phyloP scores from a whole-genome alignment of 176 grass and related monocot genomes.

The Oryza officinalis region DNA sequence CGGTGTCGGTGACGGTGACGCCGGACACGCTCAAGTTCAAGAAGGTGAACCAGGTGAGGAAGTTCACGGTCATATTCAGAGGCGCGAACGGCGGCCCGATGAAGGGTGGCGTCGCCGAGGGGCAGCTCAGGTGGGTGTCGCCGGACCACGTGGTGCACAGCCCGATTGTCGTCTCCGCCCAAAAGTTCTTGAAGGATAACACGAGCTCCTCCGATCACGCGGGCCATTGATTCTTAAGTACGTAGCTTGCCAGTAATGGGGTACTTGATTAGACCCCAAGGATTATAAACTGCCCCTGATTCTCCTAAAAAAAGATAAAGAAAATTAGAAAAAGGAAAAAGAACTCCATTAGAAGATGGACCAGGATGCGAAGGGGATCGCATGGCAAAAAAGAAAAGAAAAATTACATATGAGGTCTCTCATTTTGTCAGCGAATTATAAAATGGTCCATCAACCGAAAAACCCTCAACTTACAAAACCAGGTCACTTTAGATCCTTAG shows the following conservation, averaged over 20 bases:
- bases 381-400: too few relatives aligned
- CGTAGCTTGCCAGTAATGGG: neutral
- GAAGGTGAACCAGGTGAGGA: slow-evolving; percentile 52
- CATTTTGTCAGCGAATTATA: too few relatives aligned
- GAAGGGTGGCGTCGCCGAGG: slow-evolving; percentile 36
- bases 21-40: slow-evolving; percentile 58
- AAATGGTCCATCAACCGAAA: too few relatives aligned
- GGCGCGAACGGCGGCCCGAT: neutral
- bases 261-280: neutral
- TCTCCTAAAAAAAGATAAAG: too few relatives aligned
- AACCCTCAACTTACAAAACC: too few relatives aligned
- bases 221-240: neutral
- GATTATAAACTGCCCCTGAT: neutral
- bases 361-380: too few relatives aligned
- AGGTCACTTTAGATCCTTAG: too few relatives aligned
- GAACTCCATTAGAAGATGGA: too few relatives aligned
- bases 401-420: too few relatives aligned
- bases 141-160: slow-evolving; percentile 51
- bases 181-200: slow-evolving; percentile 37
- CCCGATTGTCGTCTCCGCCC: slow-evolving; percentile 46
- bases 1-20: slow-evolving; percentile 39
- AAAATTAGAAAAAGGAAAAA: too few relatives aligned
- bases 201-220: neutral
- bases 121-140: slow-evolving; percentile 69
- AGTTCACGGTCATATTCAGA: slow-evolving; percentile 53